phyloP scores from a whole-genome alignment of 305 asterid genomes.

The Withania somnifera region DNA sequence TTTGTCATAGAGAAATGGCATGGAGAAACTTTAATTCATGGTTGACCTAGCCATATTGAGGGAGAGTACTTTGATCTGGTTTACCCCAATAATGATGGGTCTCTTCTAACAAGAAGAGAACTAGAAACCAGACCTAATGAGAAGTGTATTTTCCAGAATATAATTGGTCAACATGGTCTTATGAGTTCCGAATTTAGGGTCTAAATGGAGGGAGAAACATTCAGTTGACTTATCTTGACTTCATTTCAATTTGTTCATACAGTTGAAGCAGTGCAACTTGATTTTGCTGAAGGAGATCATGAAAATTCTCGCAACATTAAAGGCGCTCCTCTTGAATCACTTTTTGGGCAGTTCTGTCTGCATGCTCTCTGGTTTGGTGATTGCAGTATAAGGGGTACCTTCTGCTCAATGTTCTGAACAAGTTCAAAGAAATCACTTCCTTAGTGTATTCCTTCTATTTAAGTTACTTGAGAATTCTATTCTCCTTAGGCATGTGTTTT shows the following conservation, averaged over 20 bases:
- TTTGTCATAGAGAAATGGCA: background rate
- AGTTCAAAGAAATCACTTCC: background rate
- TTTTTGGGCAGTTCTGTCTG: constrained; percentile 88
- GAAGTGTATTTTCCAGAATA: background rate
- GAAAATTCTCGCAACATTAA: constrained; percentile 66
- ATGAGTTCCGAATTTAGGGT: background rate
- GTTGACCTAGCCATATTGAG: background rate
- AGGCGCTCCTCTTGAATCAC: constrained; percentile 85
- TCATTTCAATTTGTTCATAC: constrained; percentile 10
- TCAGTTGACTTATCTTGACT: constrained; percentile 5
- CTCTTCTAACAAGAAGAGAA: background rate
- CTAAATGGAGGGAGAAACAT: constrained; percentile 6
- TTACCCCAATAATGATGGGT: background rate
- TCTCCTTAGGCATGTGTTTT: background rate
- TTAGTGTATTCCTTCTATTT: constrained; percentile 8
- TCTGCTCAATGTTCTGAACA: background rate
- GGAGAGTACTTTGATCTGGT: background rate
- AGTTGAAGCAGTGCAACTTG: constrained; percentile 30
- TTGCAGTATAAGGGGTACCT: constrained; percentile 90
- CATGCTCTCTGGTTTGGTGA: constrained; percentile 98
- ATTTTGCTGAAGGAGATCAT: constrained; percentile 40
- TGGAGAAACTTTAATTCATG: background rate
- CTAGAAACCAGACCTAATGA: background rate
- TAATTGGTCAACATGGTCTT: constrained; percentile 2
- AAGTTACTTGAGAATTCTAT: background rate